Base-by-base conservation (phyloP, 2,329 filamentous ascomycete genomes). In the Neofusicoccum kwambonambiense region DNA sequence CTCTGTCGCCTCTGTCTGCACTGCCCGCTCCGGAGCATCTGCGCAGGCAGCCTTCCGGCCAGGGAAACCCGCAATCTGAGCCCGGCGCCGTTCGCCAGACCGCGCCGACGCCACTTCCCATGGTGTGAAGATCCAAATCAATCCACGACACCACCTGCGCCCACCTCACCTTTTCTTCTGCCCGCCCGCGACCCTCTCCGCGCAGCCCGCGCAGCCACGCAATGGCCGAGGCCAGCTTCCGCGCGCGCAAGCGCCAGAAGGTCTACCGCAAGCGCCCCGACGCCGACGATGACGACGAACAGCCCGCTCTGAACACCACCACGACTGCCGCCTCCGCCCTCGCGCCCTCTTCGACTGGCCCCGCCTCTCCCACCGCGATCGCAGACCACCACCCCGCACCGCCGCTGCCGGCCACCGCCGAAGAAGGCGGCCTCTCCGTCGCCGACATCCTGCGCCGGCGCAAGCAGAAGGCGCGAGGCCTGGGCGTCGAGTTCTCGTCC, bases 401-500 rank as follows among this genome's bases (percentile, higher is more conserved):
- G 42, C 19, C 54, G 7, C 19, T 15, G 22, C n/a, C 39, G 27
- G 50, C 37, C 13, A 15, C 19, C 19, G 34, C 60, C 22, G 79
- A 79, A 6, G 72, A 74, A 3, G 75, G 77, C 1, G 74, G 9
- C 61, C 27, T 83, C 0, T 78, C 82, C 0, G 82, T 87, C 5
- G 75, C 79, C 2, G 82, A 85, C 45, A 82, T 84, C 2, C 70
- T 88, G 1, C 82, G 83, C 2, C 74, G 83, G 62, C 83, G 87
- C 39, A 85, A 86, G 68, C 77, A 80, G 50, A 81, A 83, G 49
- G 75, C 77, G 27, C 81, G 82, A 54, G 72, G 82, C 41, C 81
- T 82, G 42, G 88, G 87, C 64, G 85, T 89, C 7, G 84, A 81
- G 49, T 89, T 89, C 70, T 78, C 78, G 78, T 27, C n/a, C 81